Percentiles rank a stretch among this genome's conserved stretches.
Evolutionary conservation across 192 early-diverging fungal species (phyloP).

Genomic region (Backusella parvicylindrica): DNA sequence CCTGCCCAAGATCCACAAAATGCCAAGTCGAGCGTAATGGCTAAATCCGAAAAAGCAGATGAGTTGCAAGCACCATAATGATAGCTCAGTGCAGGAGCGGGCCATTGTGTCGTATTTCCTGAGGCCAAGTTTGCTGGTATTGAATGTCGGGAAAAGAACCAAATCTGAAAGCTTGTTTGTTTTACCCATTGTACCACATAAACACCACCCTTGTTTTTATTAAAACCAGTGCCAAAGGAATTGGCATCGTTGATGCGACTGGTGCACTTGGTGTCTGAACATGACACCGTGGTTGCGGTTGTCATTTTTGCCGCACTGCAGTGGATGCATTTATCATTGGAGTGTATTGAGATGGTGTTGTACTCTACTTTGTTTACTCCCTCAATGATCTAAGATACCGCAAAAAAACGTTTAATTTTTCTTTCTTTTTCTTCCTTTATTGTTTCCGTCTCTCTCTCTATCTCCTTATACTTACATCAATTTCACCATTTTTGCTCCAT

Average conservation of each 20-base stretch:
- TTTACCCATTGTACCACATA: not conserved
- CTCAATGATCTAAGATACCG: not conserved
- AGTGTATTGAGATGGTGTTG: not conserved
- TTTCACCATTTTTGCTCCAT: not conserved
- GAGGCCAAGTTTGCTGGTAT: not conserved
- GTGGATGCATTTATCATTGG: not conserved
- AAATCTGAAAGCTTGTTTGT: not conserved
- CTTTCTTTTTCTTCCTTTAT: not conserved
- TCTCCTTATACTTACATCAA: not conserved
- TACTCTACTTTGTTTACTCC: not conserved
- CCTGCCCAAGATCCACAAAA: not conserved
- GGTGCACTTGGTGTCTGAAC: not conserved
- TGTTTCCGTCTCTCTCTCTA: no score
- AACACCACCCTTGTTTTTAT: not conserved
- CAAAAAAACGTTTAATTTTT: not conserved
- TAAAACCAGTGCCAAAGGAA: not conserved
- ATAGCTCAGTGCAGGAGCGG: not conserved
- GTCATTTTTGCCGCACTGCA: not conserved
- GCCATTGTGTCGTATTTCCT: not conserved
- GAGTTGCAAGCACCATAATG: not conserved
- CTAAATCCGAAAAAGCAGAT: not conserved
- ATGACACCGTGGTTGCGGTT: not conserved
- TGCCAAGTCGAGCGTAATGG: not conserved
- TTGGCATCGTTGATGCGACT: not conserved
- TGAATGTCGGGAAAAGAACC: not conserved